Base-by-base conservation (phyloP, 306 rosid genomes). In the Delonix regia region DNA sequence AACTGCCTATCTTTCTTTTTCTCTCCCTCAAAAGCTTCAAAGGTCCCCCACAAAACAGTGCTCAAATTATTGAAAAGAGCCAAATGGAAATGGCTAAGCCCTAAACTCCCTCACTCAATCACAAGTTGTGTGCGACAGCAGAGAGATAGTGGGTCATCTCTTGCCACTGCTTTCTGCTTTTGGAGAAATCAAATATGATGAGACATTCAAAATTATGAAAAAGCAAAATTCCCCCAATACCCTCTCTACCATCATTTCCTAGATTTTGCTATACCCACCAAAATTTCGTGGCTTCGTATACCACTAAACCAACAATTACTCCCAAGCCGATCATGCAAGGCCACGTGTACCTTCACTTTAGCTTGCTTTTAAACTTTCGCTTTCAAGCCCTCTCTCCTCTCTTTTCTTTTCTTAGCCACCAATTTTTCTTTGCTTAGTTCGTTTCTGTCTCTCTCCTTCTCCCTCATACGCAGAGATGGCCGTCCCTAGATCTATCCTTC, bases 401-500 rank as follows among this genome's bases (percentile, higher is more conserved):
- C n/a, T 18, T 82, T 34, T 73, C 72, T 64, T 82, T 82, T 39
- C 86, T 83, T 83, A 83, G 68, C 33, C 44, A 3, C 28, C 82
- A 83, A 62, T 64, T 76, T 83, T 82, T 39, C 86, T 64, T 77
- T 16, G n/a, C 6, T 74, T 39, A 34, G 16, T 67, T 14, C 19
- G 15, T 36, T 67, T 73, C 76, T 69, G 56, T 52, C 49, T 22
- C 9, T 55, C 82, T 49, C 83, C 33, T 55, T 56, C 80, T 62
- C 60, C 34, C 55, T 14, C 69, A 47, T 71, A 45, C 59, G 9
- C 62, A 70, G 18, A 62, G 42, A 55, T 49, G 45, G 18, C 33
- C 62, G 63, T 56, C 73, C 57, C 62, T 6, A 53, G 24, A 38
- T 49, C 34, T 52, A 59, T 24, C 65, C 63, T 13, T 1, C 12